Conservation (phyloP, 2,329 filamentous ascomycete genomes). For the Colletotrichum liriopes region DNA sequence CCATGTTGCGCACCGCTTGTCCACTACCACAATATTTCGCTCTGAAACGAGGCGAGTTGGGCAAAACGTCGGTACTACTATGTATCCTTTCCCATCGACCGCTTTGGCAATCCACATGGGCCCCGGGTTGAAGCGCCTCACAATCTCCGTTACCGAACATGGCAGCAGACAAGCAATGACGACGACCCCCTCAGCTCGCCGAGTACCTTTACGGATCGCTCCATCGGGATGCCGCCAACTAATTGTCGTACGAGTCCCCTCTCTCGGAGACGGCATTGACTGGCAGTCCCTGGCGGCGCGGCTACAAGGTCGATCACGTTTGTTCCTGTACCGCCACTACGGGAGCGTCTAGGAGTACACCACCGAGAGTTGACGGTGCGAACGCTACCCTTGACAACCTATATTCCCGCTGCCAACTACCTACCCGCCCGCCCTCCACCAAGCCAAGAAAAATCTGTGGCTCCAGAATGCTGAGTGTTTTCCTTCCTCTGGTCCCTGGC, state of each 20-base stretch:
- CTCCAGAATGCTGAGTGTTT: conserved; percentile 13
- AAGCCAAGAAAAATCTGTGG: conserved; percentile 1
- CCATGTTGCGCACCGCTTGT: not conserved
- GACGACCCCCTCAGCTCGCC: conserved; percentile 15
- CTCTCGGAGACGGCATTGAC: conserved; percentile 24
- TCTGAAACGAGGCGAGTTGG: not conserved
- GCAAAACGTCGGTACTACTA: not conserved
- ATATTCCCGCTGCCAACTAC: conserved; percentile 28
- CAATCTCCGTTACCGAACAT: conserved; percentile 29
- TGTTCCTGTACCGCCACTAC: conserved; percentile 35
- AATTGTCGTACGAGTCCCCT: conserved; percentile 42
- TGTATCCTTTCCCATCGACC: conserved; percentile 11
- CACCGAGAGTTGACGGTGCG: conserved; percentile 15
- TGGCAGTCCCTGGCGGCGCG: conserved; percentile 38
- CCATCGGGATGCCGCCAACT: conserved; percentile 34
- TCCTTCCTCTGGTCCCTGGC: not conserved
- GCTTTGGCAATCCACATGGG: conserved; percentile 8
- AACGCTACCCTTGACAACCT: conserved; percentile 21
- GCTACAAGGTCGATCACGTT: conserved; percentile 40
- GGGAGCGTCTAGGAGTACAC: conserved; percentile 36
- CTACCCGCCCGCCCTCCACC: conserved; percentile 16
- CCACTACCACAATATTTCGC: not conserved
- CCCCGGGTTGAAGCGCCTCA: conserved; percentile 12
- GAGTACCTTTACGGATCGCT: conserved; percentile 24
- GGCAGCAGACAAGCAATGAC: conserved; percentile 18